Base-by-base conservation (phyloP, 2,329 filamentous ascomycete genomes). In the Microsporum audouinii region DNA sequence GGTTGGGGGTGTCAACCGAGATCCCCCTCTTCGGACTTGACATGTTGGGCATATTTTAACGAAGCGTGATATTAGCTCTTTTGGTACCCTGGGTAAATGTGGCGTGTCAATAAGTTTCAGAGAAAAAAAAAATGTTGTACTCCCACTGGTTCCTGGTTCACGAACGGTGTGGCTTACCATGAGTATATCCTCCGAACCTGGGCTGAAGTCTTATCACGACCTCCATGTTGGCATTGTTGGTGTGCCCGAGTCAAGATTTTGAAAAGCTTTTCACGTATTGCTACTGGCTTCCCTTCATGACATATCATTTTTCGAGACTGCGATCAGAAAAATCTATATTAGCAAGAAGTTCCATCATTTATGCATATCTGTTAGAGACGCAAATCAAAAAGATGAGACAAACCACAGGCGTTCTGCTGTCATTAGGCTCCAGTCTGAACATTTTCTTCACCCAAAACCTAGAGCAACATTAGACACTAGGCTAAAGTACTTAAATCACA, bases 401-500 rank as follows among this genome's bases (percentile, higher is more conserved):
- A 66, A 78, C 76, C 66, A 75, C 70, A 45, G 71, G 68, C 58
- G 70, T 68, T 58, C 70, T 72, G 34, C 68, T 66, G 23, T 76
- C 76, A 49, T 72, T 68, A 39, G 72, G 68, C 60, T 76, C 72
- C 47, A 80, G 71, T 58, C 76, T 76, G 66, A 80, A 80, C 78
- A 80, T 80, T 66, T 80, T 80, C 65, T 80, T 80, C 29, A 78
- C 78, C 78, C 78, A 80, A 63, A 80, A 80, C 55, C 78, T 79
- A 55, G 31, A 56, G 14, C 8, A 53, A 8, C n/a, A 41, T 59
- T 59, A 59, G 57, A 59, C 39, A 10, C 41, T 60, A 12, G 57
- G 47, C 58, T 7, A 38, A 41, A 17, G 17, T 36, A 38, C 3
- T 6, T 3, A 33, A 8, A 17, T 41, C 33, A 31, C 10, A n/a